phyloP scores from a whole-genome alignment of 768 basidiomycete species.

The Astraeus odoratus region DNA sequence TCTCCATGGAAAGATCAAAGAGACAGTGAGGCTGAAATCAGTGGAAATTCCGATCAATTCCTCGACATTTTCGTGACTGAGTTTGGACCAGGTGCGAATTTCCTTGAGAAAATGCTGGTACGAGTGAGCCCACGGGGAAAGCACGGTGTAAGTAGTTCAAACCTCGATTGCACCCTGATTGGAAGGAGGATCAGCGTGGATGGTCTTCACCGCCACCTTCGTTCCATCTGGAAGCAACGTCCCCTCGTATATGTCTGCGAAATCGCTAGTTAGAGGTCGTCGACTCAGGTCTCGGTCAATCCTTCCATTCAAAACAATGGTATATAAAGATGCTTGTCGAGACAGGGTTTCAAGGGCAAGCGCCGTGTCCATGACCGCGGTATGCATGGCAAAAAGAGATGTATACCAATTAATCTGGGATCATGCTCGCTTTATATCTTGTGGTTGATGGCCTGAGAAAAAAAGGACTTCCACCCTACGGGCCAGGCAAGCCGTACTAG shows the following conservation, averaged over 20 bases:
- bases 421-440: too few relatives aligned
- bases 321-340: background rate
- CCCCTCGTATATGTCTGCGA: background rate
- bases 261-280: background rate
- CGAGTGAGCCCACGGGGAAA: background rate
- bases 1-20: background rate
- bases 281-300: background rate
- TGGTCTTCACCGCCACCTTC: background rate
- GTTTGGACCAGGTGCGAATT: background rate
- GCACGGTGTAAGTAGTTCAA: background rate
- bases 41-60: background rate
- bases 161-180: background rate
- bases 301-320: background rate
- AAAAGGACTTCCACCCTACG: too few relatives aligned
- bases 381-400: too few relatives aligned
- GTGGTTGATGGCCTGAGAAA: too few relatives aligned
- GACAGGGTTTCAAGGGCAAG: background rate
- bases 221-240: background rate
- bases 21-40: background rate
- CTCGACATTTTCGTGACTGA: background rate
- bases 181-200: background rate
- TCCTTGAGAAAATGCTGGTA: background rate
- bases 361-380: background rate
- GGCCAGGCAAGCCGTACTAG: too few relatives aligned
- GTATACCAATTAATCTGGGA: too few relatives aligned